Evolutionary conservation across 495 filamentous ascomycete species (phyloP).

Genomic region (Penicillium mononematosum): DNA sequence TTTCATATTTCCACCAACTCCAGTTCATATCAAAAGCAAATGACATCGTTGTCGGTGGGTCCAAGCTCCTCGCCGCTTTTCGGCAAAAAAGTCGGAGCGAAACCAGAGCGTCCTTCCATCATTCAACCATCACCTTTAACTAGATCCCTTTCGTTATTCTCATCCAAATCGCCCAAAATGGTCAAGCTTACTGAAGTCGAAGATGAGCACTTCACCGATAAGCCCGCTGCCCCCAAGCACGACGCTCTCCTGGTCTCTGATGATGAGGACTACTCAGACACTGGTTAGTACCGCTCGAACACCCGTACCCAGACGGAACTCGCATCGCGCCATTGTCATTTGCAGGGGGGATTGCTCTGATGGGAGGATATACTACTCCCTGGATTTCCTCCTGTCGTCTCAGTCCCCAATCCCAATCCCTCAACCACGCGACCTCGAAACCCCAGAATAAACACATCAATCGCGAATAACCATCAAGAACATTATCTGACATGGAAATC

Average conservation of each 20-base stretch:
- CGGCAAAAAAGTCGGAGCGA: constrained; percentile 49
- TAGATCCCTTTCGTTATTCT: constrained; percentile 17
- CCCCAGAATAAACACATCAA: constrained; percentile 10
- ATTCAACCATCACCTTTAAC: constrained; percentile 26
- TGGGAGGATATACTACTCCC: neutral
- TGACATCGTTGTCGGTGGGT: constrained; percentile 23
- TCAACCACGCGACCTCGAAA: neutral
- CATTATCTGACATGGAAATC: constrained; percentile 27
- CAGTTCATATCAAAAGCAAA: neutral
- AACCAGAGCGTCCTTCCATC: constrained; percentile 32
- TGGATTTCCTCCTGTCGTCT: neutral
- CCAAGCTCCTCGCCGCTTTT: constrained; percentile 46
- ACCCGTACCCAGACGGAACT: constrained; percentile 7
- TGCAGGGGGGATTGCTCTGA: neutral
- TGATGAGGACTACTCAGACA: constrained; percentile 87
- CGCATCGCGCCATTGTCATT: constrained; percentile 12
- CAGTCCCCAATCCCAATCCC: neutral
- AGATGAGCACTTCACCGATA: constrained; percentile 85
- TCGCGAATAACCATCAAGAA: constrained; percentile 17
- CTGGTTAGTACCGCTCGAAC: constrained; percentile 56
- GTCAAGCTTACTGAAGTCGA: constrained; percentile 95
- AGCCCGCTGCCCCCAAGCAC: constrained; percentile 60
- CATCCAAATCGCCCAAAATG: constrained; percentile 60
- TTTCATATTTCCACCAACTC: neutral
- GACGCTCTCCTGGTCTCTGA: constrained; percentile 57